A percentile compares a stretch with the other conserved stretches of the same genome.
These are phyloP conservation scores for Thamnidium elegans DNA, from an alignment of 192 early-diverging fungal genomes.

Conservation along the genomic window DNA sequence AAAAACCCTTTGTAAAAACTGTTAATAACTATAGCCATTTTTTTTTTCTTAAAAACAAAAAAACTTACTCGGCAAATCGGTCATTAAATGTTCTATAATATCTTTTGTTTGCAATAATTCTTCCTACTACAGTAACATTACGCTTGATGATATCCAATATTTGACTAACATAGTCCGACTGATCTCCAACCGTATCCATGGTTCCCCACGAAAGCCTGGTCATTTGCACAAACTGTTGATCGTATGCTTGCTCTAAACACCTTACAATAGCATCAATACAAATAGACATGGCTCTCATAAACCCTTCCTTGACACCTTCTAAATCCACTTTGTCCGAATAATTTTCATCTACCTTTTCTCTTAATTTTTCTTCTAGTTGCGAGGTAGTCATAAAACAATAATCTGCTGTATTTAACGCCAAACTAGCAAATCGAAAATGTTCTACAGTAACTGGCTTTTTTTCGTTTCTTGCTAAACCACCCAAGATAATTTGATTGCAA, in stretches of 20 bases:
- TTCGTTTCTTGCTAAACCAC: slow-evolving; percentile 73
- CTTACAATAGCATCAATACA: slow-evolving; percentile 66
- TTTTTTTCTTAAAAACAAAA: slow-evolving; percentile 12
- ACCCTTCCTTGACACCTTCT: slow-evolving; percentile 70
- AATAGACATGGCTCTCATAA: slow-evolving; percentile 64
- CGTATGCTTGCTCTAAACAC: slow-evolving; percentile 64
- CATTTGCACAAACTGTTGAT: slow-evolving; percentile 71
- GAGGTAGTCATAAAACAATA: slow-evolving; percentile 85
- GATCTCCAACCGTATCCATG: slow-evolving; percentile 89
- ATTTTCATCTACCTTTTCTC: slow-evolving; percentile 71
- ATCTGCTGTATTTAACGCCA: slow-evolving; percentile 92
- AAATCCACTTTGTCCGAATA: slow-evolving; percentile 72
- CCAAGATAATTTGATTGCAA: slow-evolving; percentile 66
- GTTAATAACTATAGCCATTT: not conserved
- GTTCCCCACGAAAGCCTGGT: slow-evolving; percentile 75
- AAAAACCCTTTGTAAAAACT: slow-evolving; percentile 53
- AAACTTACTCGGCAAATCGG: slow-evolving; percentile 81
- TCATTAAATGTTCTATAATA: slow-evolving; percentile 91
- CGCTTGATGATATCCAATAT: slow-evolving; percentile 58
- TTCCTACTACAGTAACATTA: slow-evolving; percentile 56
- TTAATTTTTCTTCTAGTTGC: slow-evolving; percentile 90
- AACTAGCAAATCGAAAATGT: slow-evolving; percentile 66
- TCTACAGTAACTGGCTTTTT: slow-evolving; percentile 60
- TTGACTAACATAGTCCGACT: slow-evolving; percentile 79
- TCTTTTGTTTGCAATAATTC: slow-evolving; percentile 62